A percentile compares a stretch with the other conserved stretches of the same genome.
These are phyloP conservation scores for Dictyostelium brefeldianum DNA, from an alignment of 78 protist species.

Conservation along the genomic window DNA sequence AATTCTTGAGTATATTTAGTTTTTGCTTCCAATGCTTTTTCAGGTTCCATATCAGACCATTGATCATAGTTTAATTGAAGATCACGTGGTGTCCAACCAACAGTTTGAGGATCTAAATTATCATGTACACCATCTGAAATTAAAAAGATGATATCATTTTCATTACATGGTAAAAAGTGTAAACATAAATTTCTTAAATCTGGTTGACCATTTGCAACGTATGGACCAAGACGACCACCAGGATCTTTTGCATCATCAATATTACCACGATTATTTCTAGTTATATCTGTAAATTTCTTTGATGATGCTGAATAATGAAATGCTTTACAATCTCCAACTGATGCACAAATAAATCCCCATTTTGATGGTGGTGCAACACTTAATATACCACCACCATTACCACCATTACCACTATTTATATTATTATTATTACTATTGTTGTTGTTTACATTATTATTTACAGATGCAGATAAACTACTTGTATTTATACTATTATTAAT, in stretches of 20 bases:
- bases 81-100: conserved; percentile 77
- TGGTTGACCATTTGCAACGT: conserved; percentile 84
- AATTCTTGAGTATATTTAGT: conserved; percentile 68
- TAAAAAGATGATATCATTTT: conserved; percentile 73
- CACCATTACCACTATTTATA: too few relatives aligned
- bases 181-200: conserved; percentile 84
- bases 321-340: conserved; percentile 84
- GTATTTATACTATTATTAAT: background rate
- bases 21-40: conserved; percentile 62
- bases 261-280: conserved; percentile 81
- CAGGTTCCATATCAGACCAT: conserved; percentile 81
- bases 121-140: conserved; percentile 85
- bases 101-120: conserved; percentile 85
- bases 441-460: background rate
- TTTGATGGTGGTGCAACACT: conserved; percentile 43
- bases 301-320: conserved; percentile 52
- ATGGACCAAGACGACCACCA: conserved; percentile 87
- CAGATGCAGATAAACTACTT: conserved; percentile 2
- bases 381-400: too few relatives aligned
- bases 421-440: background rate
- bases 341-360: conserved; percentile 82
- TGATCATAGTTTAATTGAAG: conserved; percentile 18
- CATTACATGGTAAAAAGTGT: conserved; percentile 61
- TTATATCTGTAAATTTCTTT: conserved; percentile 77
- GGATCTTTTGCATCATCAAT: conserved; percentile 83